Evolutionary conservation across 2,329 filamentous ascomycete species (phyloP), one percentile per base, ranked within the genome.

Genomic region (Fusarium musae): DNA sequence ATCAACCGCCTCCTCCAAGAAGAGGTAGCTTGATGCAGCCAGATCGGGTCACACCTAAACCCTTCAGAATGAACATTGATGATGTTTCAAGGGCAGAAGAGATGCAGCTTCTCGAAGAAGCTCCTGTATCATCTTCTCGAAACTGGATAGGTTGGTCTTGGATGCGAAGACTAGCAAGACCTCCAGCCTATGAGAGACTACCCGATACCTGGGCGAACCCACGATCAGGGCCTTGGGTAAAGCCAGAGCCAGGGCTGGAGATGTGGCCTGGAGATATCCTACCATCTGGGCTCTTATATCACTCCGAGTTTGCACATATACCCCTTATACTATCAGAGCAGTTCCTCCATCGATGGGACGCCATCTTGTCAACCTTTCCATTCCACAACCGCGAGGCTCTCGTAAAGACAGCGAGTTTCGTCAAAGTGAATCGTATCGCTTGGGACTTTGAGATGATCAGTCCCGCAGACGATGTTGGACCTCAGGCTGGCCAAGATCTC

Each of bases 231-330:
- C 56, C 60, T 49, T 61, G 56, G 56, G 43, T 61, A 9, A 63
- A 36, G n/a, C 60, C 60, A n/a, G 36, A 63, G 36, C 36, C 60
- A 36, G 60, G 60, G 1, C 23, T 61, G 15, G 36, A 63, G n/a
- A 61, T 63, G 60, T 63, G 43, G 60, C 56, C 43, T 21, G 43
- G 60, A 9, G 56, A 62, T 23, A 61, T 62, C 5, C 56, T 63
- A 3, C 60, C 60, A 4, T 62, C 60, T 30, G 60, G 60, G 2
- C 57, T 63, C 30, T 13, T 62, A n/a, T 63, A 63, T 13, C 60
- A 62, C 34, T 50, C 56, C 4, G 56, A 63, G 39, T 63, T 61
- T 47, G 37, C 28, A 28, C 30, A 36, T 8, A 39, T 63, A 6
- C 60, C 60, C 12, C 56, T 63, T 5, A 17, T 63, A 15, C 40